Conservation (phyloP, 176 grass and related monocot genomes). For the Oryza longistaminata region DNA sequence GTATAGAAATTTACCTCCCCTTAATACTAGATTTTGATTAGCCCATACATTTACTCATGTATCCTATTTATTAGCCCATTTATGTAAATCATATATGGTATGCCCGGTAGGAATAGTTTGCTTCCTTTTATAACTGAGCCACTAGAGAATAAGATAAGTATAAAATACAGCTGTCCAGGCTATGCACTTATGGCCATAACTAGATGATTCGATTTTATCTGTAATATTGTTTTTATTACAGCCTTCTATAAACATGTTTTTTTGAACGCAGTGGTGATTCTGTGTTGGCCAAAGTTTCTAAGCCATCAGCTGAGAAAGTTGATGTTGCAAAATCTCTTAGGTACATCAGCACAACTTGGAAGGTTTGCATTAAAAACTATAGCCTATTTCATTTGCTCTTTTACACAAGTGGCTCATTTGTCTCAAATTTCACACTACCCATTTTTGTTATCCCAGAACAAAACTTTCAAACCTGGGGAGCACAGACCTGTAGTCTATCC, state of each 20-base stretch:
- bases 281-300: slow-evolving; percentile 45
- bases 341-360: slow-evolving; percentile 56
- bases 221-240: slow-evolving; percentile 9
- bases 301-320: slow-evolving; percentile 47
- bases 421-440: not conserved
- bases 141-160: too few relatives aligned
- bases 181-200: slow-evolving; percentile 27
- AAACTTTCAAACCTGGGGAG: slow-evolving; percentile 55
- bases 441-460: slow-evolving; percentile 45
- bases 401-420: slow-evolving; percentile 17
- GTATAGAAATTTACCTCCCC: not conserved
- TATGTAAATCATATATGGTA: not conserved
- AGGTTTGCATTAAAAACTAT: slow-evolving; percentile 39
- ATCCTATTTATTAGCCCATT: too few relatives aligned
- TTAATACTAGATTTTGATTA: not conserved
- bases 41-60: not conserved
- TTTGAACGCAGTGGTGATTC: slow-evolving; percentile 67
- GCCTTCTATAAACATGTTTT: slow-evolving; percentile 10
- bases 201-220: not conserved
- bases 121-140: not conserved
- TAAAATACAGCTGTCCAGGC: not conserved
- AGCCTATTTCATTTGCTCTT: slow-evolving; percentile 13
- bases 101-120: not conserved
- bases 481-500: slow-evolving; percentile 63
- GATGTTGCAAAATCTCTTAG: slow-evolving; percentile 77